Evolutionary conservation across 78 protist genomes (phyloP).

Genomic region (Isochrysis galbana): DNA sequence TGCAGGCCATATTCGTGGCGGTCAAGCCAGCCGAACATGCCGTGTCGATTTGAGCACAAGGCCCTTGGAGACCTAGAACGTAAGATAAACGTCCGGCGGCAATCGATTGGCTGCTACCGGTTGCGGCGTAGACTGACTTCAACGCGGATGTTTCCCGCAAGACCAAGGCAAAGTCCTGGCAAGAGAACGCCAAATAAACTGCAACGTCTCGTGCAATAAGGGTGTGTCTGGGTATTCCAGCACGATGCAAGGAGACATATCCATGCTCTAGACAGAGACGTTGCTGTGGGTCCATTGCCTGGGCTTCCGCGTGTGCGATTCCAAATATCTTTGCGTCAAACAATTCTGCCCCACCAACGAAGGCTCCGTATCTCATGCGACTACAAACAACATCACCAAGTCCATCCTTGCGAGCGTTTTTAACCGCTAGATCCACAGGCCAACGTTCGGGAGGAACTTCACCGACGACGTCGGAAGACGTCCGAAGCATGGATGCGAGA

Average conservation of each 20-base stretch:
- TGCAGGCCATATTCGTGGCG: slow-evolving; percentile 71
- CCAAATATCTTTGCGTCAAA: background rate
- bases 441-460: background rate
- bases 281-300: slow-evolving; percentile 31
- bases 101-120: background rate
- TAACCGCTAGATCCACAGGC: background rate
- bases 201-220: background rate
- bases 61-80: slow-evolving; percentile 73
- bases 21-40: slow-evolving; percentile 84
- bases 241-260: background rate
- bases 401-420: background rate
- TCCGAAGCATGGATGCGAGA: background rate
- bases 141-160: too few species aligned
- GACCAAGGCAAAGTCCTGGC: background rate
- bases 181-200: background rate
- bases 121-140: background rate
- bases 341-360: background rate
- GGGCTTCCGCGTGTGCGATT: background rate
- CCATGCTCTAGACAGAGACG: background rate
- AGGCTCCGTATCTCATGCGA: background rate
- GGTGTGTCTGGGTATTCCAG: background rate
- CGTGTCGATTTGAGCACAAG: slow-evolving; percentile 79
- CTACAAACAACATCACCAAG: background rate
- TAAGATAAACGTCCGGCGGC: slow-evolving; percentile 66
- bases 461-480: background rate